These are phyloP conservation scores for Linderniella brevidens DNA, from an alignment of 257 asterid species.

Conservation along the genomic window DNA sequence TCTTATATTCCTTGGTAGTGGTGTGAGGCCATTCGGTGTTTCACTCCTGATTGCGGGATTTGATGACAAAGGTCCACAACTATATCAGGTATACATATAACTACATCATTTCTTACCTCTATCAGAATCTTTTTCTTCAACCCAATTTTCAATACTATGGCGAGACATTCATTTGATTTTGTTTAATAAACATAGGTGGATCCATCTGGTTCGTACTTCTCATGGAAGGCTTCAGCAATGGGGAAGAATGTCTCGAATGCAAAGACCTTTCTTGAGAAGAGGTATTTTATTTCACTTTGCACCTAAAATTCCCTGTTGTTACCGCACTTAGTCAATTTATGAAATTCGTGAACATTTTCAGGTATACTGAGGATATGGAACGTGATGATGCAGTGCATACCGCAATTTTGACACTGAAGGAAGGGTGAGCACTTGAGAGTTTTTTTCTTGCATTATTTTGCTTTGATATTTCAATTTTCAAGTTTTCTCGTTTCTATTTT, in stretches of 20 bases:
- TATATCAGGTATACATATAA: slow-evolving; percentile 51
- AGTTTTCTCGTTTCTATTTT: neutral
- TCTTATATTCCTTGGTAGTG: slow-evolving; percentile 27
- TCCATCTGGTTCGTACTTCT: slow-evolving; percentile 97
- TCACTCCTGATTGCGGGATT: slow-evolving; percentile 91
- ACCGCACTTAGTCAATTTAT: neutral
- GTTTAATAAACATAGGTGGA: slow-evolving; percentile 38
- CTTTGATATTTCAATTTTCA: neutral
- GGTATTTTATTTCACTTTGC: slow-evolving; percentile 24
- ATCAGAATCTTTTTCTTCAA: neutral
- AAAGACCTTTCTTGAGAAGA: slow-evolving; percentile 90
- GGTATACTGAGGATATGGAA: slow-evolving; percentile 97
- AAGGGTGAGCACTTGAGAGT: slow-evolving; percentile 44
- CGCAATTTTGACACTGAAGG: slow-evolving; percentile 92
- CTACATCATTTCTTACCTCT: neutral
- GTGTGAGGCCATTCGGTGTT: slow-evolving; percentile 96
- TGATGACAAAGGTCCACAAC: slow-evolving; percentile 99
- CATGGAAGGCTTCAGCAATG: slow-evolving; percentile 99
- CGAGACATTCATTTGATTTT: neutral
- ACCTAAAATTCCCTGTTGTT: neutral
- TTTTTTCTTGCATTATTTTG: neutral
- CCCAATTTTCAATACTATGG: neutral
- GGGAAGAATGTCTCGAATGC: slow-evolving; percentile 99
- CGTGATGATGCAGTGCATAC: slow-evolving; percentile 99
- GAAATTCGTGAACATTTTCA: slow-evolving; percentile 12